These are phyloP conservation scores for Clitocybe nebularis DNA, from an alignment of 1,284 basidiomycete species.

Conservation along the genomic window DNA sequence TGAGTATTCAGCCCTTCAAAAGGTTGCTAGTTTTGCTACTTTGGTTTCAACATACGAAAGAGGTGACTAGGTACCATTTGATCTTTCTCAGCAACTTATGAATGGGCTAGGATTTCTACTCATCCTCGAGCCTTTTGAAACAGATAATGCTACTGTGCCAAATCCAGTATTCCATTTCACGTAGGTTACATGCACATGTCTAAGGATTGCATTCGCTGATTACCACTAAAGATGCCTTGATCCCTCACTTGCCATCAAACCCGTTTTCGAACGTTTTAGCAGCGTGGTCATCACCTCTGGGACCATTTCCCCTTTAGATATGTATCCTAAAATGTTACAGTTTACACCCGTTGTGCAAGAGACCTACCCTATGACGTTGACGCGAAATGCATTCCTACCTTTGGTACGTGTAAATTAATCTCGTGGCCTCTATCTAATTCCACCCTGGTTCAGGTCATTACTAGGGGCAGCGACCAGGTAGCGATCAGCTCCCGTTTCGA, in stretches of 20 bases:
- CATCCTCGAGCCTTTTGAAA: slow-evolving; percentile 98
- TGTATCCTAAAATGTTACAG: slow-evolving; percentile 99
- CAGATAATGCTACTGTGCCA: slow-evolving; percentile 96
- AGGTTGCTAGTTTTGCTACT: slow-evolving; percentile 95
- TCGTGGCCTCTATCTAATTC: too few species aligned
- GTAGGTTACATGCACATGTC: slow-evolving; percentile 40
- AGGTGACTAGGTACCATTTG: slow-evolving; percentile 44
- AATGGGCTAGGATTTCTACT: slow-evolving; percentile 79
- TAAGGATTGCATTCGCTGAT: not conserved
- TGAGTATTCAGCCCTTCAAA: slow-evolving; percentile 89
- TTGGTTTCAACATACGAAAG: slow-evolving; percentile 98
- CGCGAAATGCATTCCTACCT: slow-evolving; percentile 96
- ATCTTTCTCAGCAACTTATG: slow-evolving; percentile 7
- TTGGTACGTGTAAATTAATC: slow-evolving; percentile 47
- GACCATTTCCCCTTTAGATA: slow-evolving; percentile 97
- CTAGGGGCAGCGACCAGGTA: slow-evolving; percentile 96
- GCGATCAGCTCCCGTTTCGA: slow-evolving; percentile 99
- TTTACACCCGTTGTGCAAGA: slow-evolving; percentile 98
- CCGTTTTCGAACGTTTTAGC: slow-evolving; percentile 97
- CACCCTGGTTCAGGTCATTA: slow-evolving; percentile 96
- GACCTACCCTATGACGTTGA: slow-evolving; percentile 97
- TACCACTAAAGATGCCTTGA: slow-evolving; percentile 77
- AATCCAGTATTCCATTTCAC: slow-evolving; percentile 99
- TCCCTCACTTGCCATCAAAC: slow-evolving; percentile 95
- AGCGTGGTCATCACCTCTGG: slow-evolving; percentile 99